These are phyloP conservation scores for Xylaria castorea DNA, from an alignment of 495 filamentous ascomycete species.

Conservation along the genomic window DNA sequence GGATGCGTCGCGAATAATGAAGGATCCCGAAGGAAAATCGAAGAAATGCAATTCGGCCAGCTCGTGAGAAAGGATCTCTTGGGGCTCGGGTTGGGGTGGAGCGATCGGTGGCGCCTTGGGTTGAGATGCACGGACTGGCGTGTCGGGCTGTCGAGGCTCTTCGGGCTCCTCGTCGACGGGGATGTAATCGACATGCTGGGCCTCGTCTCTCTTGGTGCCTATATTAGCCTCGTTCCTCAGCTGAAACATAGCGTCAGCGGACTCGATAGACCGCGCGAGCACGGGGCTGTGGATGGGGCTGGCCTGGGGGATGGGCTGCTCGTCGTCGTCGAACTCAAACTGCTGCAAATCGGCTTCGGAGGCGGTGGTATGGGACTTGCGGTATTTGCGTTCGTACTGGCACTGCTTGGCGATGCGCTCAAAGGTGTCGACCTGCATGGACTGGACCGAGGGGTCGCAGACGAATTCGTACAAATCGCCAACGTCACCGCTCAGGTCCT, in stretches of 20 bases:
- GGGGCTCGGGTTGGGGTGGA: constrained; percentile 67
- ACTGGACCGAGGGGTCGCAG: constrained; percentile 75
- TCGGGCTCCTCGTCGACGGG: background rate
- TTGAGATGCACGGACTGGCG: constrained; percentile 28
- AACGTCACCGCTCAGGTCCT: constrained; percentile 89
- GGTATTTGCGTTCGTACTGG: constrained; percentile 95
- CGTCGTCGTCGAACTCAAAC: constrained; percentile 79
- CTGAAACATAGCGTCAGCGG: constrained; percentile 53
- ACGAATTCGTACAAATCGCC: constrained; percentile 97
- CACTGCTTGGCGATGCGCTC: constrained; percentile 86
- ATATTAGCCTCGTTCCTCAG: constrained; percentile 45
- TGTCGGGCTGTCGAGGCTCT: constrained; percentile 30
- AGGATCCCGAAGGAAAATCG: constrained; percentile 83
- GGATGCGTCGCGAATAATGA: constrained; percentile 77
- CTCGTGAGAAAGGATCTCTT: constrained; percentile 77
- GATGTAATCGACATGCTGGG: constrained; percentile 20
- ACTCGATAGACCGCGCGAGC: constrained; percentile 55
- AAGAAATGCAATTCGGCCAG: constrained; percentile 89
- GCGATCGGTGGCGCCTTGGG: constrained; percentile 54
- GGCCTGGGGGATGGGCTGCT: constrained; percentile 80
- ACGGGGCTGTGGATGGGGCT: constrained; percentile 76
- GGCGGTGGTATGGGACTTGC: constrained; percentile 76
- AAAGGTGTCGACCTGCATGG: constrained; percentile 78
- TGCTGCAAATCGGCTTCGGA: constrained; percentile 80
- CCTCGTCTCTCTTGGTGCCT: constrained; percentile 42